These are phyloP conservation scores for Moesziomyces parantarcticus DNA, from an alignment of 1,284 basidiomycete species.

Conservation along the genomic window DNA sequence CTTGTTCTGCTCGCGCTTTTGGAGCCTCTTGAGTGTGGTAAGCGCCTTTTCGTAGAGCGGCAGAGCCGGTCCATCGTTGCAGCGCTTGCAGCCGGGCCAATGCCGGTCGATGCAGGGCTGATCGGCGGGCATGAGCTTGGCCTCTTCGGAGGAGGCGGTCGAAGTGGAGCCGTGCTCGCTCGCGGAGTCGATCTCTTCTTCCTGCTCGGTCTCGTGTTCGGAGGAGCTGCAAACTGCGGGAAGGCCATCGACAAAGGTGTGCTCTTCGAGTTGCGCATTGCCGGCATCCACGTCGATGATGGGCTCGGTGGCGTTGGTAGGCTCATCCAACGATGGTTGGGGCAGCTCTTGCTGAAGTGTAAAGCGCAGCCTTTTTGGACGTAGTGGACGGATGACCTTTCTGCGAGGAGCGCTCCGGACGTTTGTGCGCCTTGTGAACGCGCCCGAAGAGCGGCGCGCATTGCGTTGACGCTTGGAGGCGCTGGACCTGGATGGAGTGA, in stretches of 20 bases:
- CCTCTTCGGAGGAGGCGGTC: constrained; percentile 14
- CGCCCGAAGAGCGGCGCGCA: background rate
- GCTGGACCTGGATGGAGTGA: constrained; percentile 1
- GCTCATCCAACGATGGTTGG: constrained; percentile 15
- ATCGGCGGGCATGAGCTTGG: constrained; percentile 9
- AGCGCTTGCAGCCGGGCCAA: constrained; percentile 38
- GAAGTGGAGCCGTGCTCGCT: constrained; percentile 2
- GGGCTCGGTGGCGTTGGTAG: constrained; percentile 1
- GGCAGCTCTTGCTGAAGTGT: constrained; percentile 32
- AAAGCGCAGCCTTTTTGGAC: constrained; percentile 14
- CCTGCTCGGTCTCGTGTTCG: constrained; percentile 12
- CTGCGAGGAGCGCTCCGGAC: constrained; percentile 7
- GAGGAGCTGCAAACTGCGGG: constrained; percentile 9
- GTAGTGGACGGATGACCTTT: background rate
- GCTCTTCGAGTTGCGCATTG: background rate
- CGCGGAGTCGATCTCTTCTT: background rate
- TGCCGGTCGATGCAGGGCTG: constrained; percentile 32
- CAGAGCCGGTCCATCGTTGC: constrained; percentile 29
- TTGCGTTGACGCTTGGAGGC: constrained; percentile 21
- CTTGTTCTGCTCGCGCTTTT: constrained; percentile 30
- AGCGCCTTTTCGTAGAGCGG: constrained; percentile 33
- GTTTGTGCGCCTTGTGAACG: background rate
- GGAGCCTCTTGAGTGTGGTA: constrained; percentile 18
- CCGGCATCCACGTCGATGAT: constrained; percentile 11
- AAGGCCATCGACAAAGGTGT: constrained; percentile 25